A percentile compares a stretch with the other conserved stretches of the same genome.
Conservation (phyloP, 108 stramenopile species). For the Bacterosira constricta region DNA sequence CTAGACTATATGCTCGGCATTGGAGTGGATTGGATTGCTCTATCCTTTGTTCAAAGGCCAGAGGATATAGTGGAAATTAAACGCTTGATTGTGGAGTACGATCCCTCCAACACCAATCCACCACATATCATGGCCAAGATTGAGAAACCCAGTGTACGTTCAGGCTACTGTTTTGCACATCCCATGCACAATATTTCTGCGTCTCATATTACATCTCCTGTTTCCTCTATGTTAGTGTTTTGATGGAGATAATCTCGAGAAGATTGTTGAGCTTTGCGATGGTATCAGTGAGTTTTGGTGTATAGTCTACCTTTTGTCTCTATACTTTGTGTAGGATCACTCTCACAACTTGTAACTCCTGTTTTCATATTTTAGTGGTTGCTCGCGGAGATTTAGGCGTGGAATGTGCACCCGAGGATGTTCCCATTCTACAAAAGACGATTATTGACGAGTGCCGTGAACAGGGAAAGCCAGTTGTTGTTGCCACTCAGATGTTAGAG, state of each 20-base stretch:
- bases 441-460: constrained; percentile 91
- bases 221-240: constrained; percentile 61
- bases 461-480: constrained; percentile 86
- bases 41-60: constrained; percentile 93
- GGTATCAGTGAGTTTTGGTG: constrained; percentile 69
- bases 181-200: background rate
- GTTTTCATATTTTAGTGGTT: constrained; percentile 63
- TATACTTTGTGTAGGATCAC: too few relatives aligned
- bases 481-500: constrained; percentile 69
- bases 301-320: background rate
- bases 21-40: constrained; percentile 96
- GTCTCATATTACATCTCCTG: background rate
- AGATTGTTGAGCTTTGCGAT: constrained; percentile 85
- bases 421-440: constrained; percentile 91
- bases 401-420: constrained; percentile 91
- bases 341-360: too few relatives aligned
- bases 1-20: constrained; percentile 87
- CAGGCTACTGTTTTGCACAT: constrained; percentile 1
- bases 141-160: constrained; percentile 78
- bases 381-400: constrained; percentile 97
- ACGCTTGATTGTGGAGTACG: constrained; percentile 67
- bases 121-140: constrained; percentile 95
- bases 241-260: constrained; percentile 71
- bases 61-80: constrained; percentile 90
- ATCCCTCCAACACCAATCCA: constrained; percentile 62